Evolutionary conservation across 2,329 filamentous ascomycete genomes (phyloP), one percentile per base, ranked within the genome.

Genomic region (Penicillium italicum): DNA sequence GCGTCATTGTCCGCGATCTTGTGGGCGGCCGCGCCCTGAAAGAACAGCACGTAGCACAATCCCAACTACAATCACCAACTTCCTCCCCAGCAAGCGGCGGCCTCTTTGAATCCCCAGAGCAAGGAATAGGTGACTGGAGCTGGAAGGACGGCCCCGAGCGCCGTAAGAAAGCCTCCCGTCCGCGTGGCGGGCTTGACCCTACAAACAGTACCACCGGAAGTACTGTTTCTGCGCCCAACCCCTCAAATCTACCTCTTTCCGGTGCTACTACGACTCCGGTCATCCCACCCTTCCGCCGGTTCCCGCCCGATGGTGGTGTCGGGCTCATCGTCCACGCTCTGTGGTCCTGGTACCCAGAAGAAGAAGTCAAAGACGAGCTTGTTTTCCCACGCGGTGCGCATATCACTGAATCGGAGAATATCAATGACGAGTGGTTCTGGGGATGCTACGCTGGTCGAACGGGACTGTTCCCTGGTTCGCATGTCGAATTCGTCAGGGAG

Each of bases 371-470:
- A 14, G 89, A 96, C 69, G 93, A 97, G 74, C 75, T 97, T 38
- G 73, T 86, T 59, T 97, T 97, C 64, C 93, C 93, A 0, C 86
- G 85, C 48, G 86, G 89, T 10, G 91, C 92, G 0, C 89, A 94
- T 72, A 83, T 97, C 14, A 81, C 82, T 7, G 93, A 97, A 76
- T 85, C 88, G 36, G 88, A 93, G 70, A 89, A 94, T 71, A 85
- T 95, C 45, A 96, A 96, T 70, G 89, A 87, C 18, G 91, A 96
- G 71, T 97, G 92, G 92, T 91, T 83, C 67, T 88, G 87, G 76
- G 93, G 93, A 0, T 85, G 85, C 28, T 97, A 96, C 77, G 91
- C 91, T 75, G 91, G 91, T 0, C 77, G 76, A 24, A 86, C 84
- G 64, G 92, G 91, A 0, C 66, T 97, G 61, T 95, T 97, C 69